Percentiles rank a stretch among this genome's conserved stretches.
These are phyloP conservation scores for Clavispora phyllophila DNA, from an alignment of 805 yeast genomes.

Conservation along the genomic window DNA sequence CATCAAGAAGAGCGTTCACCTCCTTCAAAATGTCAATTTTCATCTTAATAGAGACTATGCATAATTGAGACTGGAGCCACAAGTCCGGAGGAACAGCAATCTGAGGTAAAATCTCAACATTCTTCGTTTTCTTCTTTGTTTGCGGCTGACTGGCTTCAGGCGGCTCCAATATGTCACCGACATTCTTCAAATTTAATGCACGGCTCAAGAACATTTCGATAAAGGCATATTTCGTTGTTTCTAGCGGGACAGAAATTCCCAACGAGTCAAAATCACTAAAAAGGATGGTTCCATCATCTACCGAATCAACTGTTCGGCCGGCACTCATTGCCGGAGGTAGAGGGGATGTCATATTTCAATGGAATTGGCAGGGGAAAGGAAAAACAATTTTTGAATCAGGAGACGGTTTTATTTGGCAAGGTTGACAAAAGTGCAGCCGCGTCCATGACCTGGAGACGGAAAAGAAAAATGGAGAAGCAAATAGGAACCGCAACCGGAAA, in stretches of 20 bases:
- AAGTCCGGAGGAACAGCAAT: slow-evolving; percentile 31
- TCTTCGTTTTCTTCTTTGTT: neutral
- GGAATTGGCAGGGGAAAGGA: neutral
- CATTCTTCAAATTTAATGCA: slow-evolving; percentile 20
- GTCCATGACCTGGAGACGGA: neutral
- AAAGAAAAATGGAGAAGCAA: too few species aligned
- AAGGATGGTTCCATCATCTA: neutral
- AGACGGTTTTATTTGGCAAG: too few species aligned
- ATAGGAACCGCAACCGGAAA: neutral
- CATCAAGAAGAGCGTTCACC: slow-evolving; percentile 24
- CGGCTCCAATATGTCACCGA: slow-evolving; percentile 10
- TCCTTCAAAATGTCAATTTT: slow-evolving; percentile 30
- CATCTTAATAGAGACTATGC: slow-evolving; percentile 25
- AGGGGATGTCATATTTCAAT: neutral
- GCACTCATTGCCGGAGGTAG: neutral
- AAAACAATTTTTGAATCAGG: too few species aligned
- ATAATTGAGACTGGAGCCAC: slow-evolving; percentile 31
- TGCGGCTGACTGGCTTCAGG: neutral
- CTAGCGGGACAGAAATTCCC: slow-evolving; percentile 23
- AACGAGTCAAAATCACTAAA: slow-evolving; percentile 17
- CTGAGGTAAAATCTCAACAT: slow-evolving; percentile 28
- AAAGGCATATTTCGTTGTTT: slow-evolving; percentile 22
- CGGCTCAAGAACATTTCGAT: slow-evolving; percentile 22
- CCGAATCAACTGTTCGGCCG: neutral
- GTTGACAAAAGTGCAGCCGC: neutral